These are phyloP conservation scores for Lecanicillium sp. DNA, from an alignment of 2,329 filamentous ascomycete species.

Conservation along the genomic window DNA sequence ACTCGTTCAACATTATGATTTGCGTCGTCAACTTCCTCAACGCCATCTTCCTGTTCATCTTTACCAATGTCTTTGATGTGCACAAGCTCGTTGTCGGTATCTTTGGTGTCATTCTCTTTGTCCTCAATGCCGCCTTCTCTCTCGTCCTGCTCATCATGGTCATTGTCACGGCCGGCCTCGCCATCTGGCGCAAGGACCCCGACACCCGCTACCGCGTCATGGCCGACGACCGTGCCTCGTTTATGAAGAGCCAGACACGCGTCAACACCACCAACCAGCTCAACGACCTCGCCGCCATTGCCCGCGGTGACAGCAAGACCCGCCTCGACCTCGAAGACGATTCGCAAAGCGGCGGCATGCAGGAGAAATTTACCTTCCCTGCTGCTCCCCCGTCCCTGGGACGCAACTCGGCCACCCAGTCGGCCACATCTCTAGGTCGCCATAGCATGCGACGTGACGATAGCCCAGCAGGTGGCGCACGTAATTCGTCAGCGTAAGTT, in stretches of 20 bases:
- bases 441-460: too few species aligned
- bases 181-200: slow-evolving; percentile 85
- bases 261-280: slow-evolving; percentile 73
- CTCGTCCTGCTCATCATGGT: slow-evolving; percentile 78
- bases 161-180: slow-evolving; percentile 50
- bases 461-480: not conserved
- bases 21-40: slow-evolving; percentile 86
- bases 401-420: slow-evolving; percentile 1
- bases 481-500: not conserved
- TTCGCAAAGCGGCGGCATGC: slow-evolving; percentile 3
- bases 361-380: slow-evolving; percentile 5
- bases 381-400: slow-evolving; percentile 4
- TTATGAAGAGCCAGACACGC: slow-evolving; percentile 92
- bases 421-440: not conserved
- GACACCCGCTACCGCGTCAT: slow-evolving; percentile 94
- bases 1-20: slow-evolving; percentile 92
- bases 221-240: slow-evolving; percentile 90
- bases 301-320: slow-evolving; percentile 64
- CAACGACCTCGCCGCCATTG: slow-evolving; percentile 81
- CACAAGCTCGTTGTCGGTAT: slow-evolving; percentile 78
- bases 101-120: slow-evolving; percentile 82
- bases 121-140: slow-evolving; percentile 78
- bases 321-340: slow-evolving; percentile 4
- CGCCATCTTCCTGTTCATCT: slow-evolving; percentile 80
- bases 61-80: slow-evolving; percentile 78